Conservation (phyloP, 2,329 filamentous ascomycete species). For the Epichloe sp. region DNA sequence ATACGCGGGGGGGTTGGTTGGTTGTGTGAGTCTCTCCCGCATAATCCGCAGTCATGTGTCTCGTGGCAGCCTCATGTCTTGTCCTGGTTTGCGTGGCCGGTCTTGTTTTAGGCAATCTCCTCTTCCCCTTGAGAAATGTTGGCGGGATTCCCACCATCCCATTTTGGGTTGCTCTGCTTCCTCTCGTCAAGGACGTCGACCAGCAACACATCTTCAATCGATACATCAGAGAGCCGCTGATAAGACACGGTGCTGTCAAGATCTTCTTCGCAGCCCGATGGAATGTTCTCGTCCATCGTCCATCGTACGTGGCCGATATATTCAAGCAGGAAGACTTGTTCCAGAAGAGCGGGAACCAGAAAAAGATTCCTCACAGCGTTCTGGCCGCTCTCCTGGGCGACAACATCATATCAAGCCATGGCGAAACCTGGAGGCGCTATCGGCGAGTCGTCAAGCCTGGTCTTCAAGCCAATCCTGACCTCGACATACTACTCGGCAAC, state of each 20-base stretch:
- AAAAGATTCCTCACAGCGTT: conserved; percentile 26
- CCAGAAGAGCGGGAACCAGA: conserved; percentile 27
- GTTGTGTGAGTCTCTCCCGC: not conserved
- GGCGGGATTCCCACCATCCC: conserved; percentile 29
- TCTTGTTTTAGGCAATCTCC: conserved; percentile 4
- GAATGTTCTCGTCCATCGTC: conserved; percentile 33
- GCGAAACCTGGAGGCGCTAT: conserved; percentile 22
- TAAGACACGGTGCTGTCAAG: conserved; percentile 30
- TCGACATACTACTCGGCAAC: conserved; percentile 12
- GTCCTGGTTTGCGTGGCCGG: not conserved
- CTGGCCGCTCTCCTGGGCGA: conserved; percentile 25
- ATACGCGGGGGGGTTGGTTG: not conserved
- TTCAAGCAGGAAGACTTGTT: conserved; percentile 20
- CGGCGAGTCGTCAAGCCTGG: conserved; percentile 23
- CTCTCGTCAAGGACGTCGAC: conserved; percentile 28
- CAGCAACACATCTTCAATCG: conserved; percentile 26
- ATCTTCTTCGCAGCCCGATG: conserved; percentile 35
- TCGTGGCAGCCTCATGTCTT: not conserved
- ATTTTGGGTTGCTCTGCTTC: conserved; percentile 29
- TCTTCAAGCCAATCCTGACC: conserved; percentile 16
- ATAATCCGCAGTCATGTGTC: not conserved
- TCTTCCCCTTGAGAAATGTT: conserved; percentile 14
- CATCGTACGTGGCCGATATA: conserved; percentile 27
- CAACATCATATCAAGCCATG: conserved; percentile 26
- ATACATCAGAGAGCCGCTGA: conserved; percentile 25